Conservation (phyloP, 1,284 basidiomycete genomes). For the Apiotrichum veenhuisii region DNA sequence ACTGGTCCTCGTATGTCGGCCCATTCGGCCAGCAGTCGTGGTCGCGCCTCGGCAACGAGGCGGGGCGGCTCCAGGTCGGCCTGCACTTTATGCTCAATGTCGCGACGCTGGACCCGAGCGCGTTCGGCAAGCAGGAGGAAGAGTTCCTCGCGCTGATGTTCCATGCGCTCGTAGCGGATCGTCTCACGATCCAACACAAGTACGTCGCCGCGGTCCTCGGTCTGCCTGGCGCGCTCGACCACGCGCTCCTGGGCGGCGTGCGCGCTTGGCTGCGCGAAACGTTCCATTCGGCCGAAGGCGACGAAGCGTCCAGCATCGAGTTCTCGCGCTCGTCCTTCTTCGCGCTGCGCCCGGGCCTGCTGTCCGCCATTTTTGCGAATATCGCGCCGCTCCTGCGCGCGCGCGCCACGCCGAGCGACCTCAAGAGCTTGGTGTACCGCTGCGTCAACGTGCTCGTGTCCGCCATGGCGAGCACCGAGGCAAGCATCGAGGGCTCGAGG, state of each 20-base stretch:
- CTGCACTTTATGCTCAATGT: slow-evolving; percentile 66
- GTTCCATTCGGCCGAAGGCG: not conserved
- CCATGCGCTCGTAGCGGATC: slow-evolving; percentile 56
- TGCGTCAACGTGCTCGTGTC: slow-evolving; percentile 40
- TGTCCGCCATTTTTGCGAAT: slow-evolving; percentile 26
- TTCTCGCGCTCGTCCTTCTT: slow-evolving; percentile 24
- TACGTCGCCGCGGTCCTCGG: slow-evolving; percentile 54
- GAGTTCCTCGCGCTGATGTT: slow-evolving; percentile 60
- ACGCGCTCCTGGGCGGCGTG: slow-evolving; percentile 31
- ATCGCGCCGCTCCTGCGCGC: slow-evolving; percentile 25
- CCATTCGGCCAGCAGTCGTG: slow-evolving; percentile 60
- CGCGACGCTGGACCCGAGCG: slow-evolving; percentile 60
- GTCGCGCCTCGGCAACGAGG: slow-evolving; percentile 57
- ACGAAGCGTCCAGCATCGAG: not conserved
- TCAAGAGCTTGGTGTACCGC: slow-evolving; percentile 42
- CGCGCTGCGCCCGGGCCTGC: slow-evolving; percentile 20
- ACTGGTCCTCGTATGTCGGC: slow-evolving; percentile 64
- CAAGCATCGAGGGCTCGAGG: slow-evolving; percentile 18
- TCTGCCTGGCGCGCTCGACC: slow-evolving; percentile 26
- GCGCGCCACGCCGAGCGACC: slow-evolving; percentile 18
- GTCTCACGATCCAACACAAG: slow-evolving; percentile 59
- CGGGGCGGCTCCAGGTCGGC: slow-evolving; percentile 60
- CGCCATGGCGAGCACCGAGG: slow-evolving; percentile 12
- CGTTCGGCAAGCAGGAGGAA: slow-evolving; percentile 57
- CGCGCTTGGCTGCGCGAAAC: not conserved